Base-by-base conservation (phyloP, 1,284 basidiomycete genomes). In the Violaceomyces palustris region DNA sequence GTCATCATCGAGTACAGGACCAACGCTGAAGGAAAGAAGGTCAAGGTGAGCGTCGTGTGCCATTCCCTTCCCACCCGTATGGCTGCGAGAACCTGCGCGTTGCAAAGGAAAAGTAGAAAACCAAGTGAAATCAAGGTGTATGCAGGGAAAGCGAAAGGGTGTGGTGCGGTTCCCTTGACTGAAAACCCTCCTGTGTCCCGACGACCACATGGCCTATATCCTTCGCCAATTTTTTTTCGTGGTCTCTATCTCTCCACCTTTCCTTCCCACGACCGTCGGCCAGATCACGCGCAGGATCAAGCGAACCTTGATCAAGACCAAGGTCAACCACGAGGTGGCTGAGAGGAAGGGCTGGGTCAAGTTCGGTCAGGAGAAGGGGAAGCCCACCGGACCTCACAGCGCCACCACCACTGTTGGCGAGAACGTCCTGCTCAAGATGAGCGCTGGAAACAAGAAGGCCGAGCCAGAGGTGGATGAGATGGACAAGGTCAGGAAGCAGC, bases 321-420 rank as follows among this genome's bases (percentile, higher is more conserved):
- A 89, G 30, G 94, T 98, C 28, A 88, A 92, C 59, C 90, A 93
- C 70, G 80, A 82, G 17, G 90, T 96, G 6, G 94, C 94, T 0
- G 89, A 93, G 75, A 82, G 93, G 36, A 87, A 94, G 75, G 83
- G 82, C 52, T 96, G 90, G 91, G 72, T 83, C 26, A 98, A 97
- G 68, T 99, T 99, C 73, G 93, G 93, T 3, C 79, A 82, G 64
- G 94, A 99, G 76, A 86, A 83, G 75, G 88, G 88, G 31, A 88
- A 84, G 69, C 82, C 86, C 39, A 76, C 87, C 5, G 94, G 94
- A 6, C 93, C 92, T 9, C 88, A 97, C 78, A 53, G 48, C 14
- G 61, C 62, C 36, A 98, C 94, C 4, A 99, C 94, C 3, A 94
- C 92, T 2, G 86, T 98, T 30, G 93, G 88, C 42, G 94, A 98